Percentiles rank a stretch among this genome's conserved stretches.
Evolutionary conservation across 306 rosid species (phyloP).

Genomic region (Lithocarpus polystachyus): DNA sequence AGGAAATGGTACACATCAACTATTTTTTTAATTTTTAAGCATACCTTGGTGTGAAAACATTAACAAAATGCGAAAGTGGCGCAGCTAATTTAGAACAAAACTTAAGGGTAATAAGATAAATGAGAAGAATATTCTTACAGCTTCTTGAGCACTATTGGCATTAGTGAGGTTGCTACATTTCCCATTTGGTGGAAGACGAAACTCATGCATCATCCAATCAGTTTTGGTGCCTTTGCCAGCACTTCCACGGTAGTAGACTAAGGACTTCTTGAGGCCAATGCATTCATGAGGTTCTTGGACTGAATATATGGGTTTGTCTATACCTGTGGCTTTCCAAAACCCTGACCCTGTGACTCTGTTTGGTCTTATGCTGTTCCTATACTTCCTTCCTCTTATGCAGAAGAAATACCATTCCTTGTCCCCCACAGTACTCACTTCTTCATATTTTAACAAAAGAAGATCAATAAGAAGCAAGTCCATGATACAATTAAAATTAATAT

Average conservation of each 20-base stretch:
- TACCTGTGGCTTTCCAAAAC: constrained; percentile 89
- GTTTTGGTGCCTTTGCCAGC: constrained; percentile 97
- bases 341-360: constrained; percentile 77
- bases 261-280: constrained; percentile 87
- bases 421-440: constrained; percentile 45
- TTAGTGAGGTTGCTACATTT: constrained; percentile 12
- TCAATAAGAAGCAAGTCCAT: background rate
- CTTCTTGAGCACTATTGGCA: constrained; percentile 43
- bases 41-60: too few species aligned
- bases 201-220: constrained; percentile 99
- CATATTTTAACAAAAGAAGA: background rate
- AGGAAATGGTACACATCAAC: too few species aligned
- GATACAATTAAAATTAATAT: background rate
- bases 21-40: too few species aligned
- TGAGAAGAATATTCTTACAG: constrained; percentile 48
- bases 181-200: constrained; percentile 70
- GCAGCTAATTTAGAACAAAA: too few species aligned
- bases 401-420: constrained; percentile 69
- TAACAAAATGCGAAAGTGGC: background rate
- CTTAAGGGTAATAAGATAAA: background rate
- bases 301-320: constrained; percentile 61
- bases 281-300: constrained; percentile 37
- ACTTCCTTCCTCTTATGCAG: constrained; percentile 83
- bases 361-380: constrained; percentile 78
- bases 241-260: constrained; percentile 81